These are phyloP conservation scores for Arachis monticola DNA, from an alignment of 331 rosid species.

Conservation along the genomic window DNA sequence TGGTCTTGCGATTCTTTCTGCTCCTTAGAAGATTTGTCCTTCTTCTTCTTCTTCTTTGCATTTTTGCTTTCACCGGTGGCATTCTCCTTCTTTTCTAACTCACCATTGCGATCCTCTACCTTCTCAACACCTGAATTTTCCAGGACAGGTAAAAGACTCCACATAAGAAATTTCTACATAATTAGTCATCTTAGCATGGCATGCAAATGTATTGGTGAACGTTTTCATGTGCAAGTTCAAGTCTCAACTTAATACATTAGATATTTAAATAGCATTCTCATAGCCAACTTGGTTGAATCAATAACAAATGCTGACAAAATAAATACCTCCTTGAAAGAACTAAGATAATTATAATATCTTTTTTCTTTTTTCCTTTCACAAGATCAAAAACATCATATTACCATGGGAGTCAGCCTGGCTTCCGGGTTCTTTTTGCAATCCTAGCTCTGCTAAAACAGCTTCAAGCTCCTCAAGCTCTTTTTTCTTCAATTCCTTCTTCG, in stretches of 20 bases:
- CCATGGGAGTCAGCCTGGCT: conserved; percentile 57
- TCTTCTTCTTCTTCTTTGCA: conserved; percentile 78
- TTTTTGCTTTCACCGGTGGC: conserved; percentile 60
- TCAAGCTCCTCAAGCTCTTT: conserved; percentile 74
- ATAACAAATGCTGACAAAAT: background rate
- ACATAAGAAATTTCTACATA: conserved; percentile 4
- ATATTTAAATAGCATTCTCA: background rate
- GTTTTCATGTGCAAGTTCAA: background rate
- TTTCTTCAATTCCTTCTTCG: conserved; percentile 77
- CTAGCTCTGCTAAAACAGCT: conserved; percentile 75
- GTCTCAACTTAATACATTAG: background rate
- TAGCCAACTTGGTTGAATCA: background rate
- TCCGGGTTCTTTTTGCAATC: conserved; percentile 49
- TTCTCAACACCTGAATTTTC: conserved; percentile 46
- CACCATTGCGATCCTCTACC: conserved; percentile 44
- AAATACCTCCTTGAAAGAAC: conserved; percentile 5
- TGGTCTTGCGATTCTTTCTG: conserved; percentile 62
- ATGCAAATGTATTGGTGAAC: background rate
- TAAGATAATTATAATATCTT: background rate
- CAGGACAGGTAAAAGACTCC: background rate
- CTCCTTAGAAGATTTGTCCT: conserved; percentile 72
- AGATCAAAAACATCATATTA: conserved; percentile 17
- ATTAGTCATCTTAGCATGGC: conserved; percentile 8
- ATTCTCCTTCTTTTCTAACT: conserved; percentile 60
- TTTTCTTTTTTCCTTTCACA: background rate